Conservation (phyloP, 305 asterid species). For the Fraxinus greggii region DNA sequence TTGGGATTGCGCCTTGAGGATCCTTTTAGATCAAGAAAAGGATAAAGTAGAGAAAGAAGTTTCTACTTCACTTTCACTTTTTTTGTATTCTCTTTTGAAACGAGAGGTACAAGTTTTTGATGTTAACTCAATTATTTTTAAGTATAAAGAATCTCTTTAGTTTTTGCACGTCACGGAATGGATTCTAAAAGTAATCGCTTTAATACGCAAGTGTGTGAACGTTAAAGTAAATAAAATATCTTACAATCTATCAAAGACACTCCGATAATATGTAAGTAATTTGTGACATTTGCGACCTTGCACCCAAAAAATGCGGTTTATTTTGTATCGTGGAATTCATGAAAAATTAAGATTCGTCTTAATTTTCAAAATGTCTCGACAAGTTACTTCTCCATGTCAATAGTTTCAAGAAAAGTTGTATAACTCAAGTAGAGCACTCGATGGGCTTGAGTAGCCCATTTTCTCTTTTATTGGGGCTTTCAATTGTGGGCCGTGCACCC, state of each 20-base stretch:
- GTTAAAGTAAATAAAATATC: neutral
- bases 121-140: neutral
- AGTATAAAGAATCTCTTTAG: neutral
- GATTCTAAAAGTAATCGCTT: neutral
- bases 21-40: conserved; percentile 2
- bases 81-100: neutral
- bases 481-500: neutral
- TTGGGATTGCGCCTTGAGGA: neutral
- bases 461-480: neutral
- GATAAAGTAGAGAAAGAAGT: neutral
- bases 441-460: neutral
- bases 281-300: neutral
- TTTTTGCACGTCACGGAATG: neutral
- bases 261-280: no score
- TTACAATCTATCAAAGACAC: no score
- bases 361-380: no score
- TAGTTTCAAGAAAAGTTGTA: neutral
- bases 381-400: no score
- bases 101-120: neutral
- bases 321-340: no score
- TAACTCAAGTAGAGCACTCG: neutral
- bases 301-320: neutral
- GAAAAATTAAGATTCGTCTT: neutral
- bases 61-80: neutral
- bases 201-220: neutral